These are phyloP conservation scores for Litchi chinensis DNA, from an alignment of 345 rosid species.

Conservation along the genomic window DNA sequence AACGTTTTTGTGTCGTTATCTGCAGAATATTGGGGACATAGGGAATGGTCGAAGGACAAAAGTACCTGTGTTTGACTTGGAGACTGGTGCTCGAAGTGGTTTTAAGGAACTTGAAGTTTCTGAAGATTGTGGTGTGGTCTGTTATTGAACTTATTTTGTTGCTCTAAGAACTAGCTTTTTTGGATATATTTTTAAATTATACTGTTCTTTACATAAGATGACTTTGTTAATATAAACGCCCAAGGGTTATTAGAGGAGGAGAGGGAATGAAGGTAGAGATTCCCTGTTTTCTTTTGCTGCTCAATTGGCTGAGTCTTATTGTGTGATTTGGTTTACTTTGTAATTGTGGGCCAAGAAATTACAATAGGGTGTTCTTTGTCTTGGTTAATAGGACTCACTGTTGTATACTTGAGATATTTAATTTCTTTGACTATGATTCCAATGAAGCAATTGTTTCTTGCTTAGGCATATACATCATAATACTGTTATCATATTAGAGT, in stretches of 20 bases:
- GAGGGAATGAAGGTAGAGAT: background rate
- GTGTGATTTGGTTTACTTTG: background rate
- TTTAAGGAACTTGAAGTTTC: constrained; percentile 91
- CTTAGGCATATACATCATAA: background rate
- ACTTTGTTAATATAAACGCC: constrained; percentile 10
- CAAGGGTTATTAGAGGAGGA: background rate
- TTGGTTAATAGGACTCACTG: background rate
- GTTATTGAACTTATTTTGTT: constrained; percentile 29
- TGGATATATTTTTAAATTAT: constrained; percentile 2
- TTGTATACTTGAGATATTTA: background rate
- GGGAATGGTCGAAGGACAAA: constrained; percentile 70
- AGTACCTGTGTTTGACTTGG: constrained; percentile 85
- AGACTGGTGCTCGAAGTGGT: constrained; percentile 83
- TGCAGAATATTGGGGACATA: constrained; percentile 82
- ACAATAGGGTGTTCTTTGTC: background rate
- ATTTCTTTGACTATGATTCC: background rate
- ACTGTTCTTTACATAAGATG: background rate
- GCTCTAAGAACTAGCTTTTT: constrained; percentile 17
- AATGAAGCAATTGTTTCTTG: background rate
- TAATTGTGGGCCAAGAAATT: background rate
- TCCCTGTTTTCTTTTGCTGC: background rate
- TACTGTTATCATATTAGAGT: background rate
- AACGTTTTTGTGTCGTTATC: constrained; percentile 19
- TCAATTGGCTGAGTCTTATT: background rate
- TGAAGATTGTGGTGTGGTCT: constrained; percentile 96